Evolutionary conservation across 2,329 filamentous ascomycete species (phyloP), one percentile per base, ranked within the genome.

Genomic region (Triangularia setosa): DNA sequence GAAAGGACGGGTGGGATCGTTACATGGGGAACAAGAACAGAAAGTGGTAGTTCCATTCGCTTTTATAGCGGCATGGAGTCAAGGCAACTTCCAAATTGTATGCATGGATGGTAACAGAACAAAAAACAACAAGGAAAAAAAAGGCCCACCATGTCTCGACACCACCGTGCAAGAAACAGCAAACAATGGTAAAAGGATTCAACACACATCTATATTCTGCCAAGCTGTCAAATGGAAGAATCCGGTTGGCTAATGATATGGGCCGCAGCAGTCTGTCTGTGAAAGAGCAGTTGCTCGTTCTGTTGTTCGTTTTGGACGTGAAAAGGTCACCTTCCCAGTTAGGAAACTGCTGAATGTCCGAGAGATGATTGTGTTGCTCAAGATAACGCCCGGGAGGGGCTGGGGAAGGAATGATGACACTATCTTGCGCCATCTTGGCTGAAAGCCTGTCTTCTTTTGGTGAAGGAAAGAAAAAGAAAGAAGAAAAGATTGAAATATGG

Each of bases 251-350:
- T 8, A 28, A 8, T n/a, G n/a, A n/a, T n/a, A 35, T 54, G 35
- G 57, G 58, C 40, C 35, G 5, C n/a, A 12, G 3, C 30, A 8
- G 5, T 7, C 18, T 33, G 65, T 61, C 68, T 52, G 52, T 63
- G 40, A 33, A 8, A 40, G 16, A 40, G 33, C 33, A 7, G 33
- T 40, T n/a, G 33, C 33, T 40, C 16, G 16, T 40, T n/a, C 33
- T 24, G 30, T 48, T 28, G 54, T 28, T 65, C 53, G 56, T 62
- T 61, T 59, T 28, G 48, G 58, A 44, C 56, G 14, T 40, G 57
- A 33, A 18, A n/a, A 59, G 56, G 63, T 61, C 64, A 69, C 69
- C 69, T 70, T 70, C 69, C 69, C 62, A 56, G 61, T 65, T 69
- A 53, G 69, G 69, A 66, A 67, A 68, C 60, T 35, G 61, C 40